A percentile compares a stretch with the other conserved stretches of the same genome.
phyloP scores from a whole-genome alignment of 257 asterid genomes.

The Solanum corneliomulleri region DNA sequence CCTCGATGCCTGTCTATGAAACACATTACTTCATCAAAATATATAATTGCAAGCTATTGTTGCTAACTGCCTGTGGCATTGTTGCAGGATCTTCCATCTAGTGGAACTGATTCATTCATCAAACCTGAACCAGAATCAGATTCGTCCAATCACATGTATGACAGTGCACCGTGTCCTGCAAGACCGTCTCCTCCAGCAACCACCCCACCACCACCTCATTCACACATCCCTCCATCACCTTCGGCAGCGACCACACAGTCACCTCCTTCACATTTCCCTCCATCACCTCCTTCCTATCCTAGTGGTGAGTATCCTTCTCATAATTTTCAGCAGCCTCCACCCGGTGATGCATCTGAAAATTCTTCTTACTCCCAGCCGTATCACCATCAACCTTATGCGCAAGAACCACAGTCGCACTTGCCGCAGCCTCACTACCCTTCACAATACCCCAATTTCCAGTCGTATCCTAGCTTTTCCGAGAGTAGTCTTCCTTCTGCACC shows the following conservation, averaged over 20 bases:
- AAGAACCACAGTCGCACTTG: constrained; percentile 29
- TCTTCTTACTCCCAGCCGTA: constrained; percentile 36
- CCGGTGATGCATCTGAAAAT: constrained; percentile 30
- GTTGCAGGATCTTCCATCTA: constrained; percentile 46
- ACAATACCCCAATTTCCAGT: constrained; percentile 62
- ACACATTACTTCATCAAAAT: neutral
- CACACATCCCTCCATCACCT: constrained; percentile 10
- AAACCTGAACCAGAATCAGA: constrained; percentile 19
- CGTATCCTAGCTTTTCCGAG: constrained; percentile 71
- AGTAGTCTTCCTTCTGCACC: constrained; percentile 69
- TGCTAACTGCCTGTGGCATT: neutral
- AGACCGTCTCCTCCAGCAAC: constrained; percentile 17
- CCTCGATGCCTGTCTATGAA: neutral
- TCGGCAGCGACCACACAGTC: constrained; percentile 22
- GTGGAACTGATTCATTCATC: constrained; percentile 17
- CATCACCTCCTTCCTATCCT: constrained; percentile 12
- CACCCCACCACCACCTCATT: constrained; percentile 24
- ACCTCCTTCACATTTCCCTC: constrained; percentile 15
- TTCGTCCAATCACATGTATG: neutral
- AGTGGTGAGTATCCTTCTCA: constrained; percentile 15
- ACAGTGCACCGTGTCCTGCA: constrained; percentile 25
- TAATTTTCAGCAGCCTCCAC: constrained; percentile 26
- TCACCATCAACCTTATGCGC: constrained; percentile 39
- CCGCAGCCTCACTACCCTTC: constrained; percentile 46
- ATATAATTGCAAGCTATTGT: neutral